A percentile compares a stretch with the other conserved stretches of the same genome.
Evolutionary conservation across 805 yeast genomes (phyloP).

Genomic region (Lipomyces sp.): DNA sequence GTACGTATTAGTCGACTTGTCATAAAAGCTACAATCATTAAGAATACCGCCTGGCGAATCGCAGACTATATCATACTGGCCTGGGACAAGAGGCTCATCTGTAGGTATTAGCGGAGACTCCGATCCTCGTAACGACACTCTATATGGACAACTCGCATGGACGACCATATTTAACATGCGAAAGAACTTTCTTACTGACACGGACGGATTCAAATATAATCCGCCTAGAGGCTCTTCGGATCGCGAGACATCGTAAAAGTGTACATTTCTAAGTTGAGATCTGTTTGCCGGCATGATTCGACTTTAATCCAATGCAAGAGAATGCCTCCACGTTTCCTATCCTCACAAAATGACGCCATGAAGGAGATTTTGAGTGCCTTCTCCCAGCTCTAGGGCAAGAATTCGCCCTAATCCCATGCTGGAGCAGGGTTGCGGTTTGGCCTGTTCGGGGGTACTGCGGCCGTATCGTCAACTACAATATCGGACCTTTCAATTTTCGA

Average conservation of each 20-base stretch:
- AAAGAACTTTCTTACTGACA: background rate
- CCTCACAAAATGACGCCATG: no score
- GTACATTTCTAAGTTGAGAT: constrained; percentile 2
- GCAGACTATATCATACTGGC: constrained; percentile 1
- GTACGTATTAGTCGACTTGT: background rate
- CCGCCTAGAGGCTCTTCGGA: background rate
- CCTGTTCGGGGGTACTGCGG: no score
- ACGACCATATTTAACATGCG: background rate
- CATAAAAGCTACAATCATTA: no score
- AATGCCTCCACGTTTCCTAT: no score
- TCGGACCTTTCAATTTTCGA: no score
- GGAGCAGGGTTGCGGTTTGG: no score
- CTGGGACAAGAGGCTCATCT: background rate
- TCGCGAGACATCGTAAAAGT: background rate
- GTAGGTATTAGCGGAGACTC: background rate
- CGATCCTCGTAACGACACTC: background rate
- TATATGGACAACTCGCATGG: background rate
- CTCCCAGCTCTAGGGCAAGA: no score
- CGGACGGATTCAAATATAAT: background rate
- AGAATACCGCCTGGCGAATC: background rate
- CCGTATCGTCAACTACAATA: no score
- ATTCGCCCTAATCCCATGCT: no score
- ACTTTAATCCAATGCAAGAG: no score
- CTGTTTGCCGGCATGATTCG: background rate
- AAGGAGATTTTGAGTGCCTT: no score